Evolutionary conservation across 179 eudicot genomes (phyloP).

Genomic region (Sideroxylon spinosum): DNA sequence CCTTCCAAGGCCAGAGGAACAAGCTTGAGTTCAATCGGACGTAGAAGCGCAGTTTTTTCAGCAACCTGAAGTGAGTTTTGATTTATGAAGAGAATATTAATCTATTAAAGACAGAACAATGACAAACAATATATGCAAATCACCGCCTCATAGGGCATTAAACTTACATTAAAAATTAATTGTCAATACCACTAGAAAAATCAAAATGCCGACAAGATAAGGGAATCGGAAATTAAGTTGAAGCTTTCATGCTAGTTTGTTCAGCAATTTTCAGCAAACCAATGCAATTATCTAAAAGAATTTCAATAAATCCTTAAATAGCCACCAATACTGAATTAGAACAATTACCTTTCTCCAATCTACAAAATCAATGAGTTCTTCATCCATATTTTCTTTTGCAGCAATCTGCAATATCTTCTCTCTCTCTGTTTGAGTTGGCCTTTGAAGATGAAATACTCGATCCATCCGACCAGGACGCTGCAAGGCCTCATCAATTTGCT

Average conservation of each 20-base stretch:
- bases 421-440: slow-evolving; percentile 80
- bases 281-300: background rate
- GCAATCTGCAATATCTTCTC: slow-evolving; percentile 65
- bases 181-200: background rate
- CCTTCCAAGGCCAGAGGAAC: slow-evolving; percentile 90
- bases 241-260: background rate
- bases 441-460: slow-evolving; percentile 77
- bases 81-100: slow-evolving; percentile 7
- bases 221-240: background rate
- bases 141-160: background rate
- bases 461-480: slow-evolving; percentile 99
- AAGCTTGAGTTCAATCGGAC: slow-evolving; percentile 73
- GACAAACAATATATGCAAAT: background rate
- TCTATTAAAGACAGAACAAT: slow-evolving; percentile 4
- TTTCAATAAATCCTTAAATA: background rate
- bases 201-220: background rate
- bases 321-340: background rate
- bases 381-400: slow-evolving; percentile 83
- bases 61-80: slow-evolving; percentile 55
- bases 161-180: background rate
- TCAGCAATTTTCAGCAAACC: slow-evolving; percentile 11
- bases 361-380: slow-evolving; percentile 66
- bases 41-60: slow-evolving; percentile 79
- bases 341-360: slow-evolving; percentile 79
- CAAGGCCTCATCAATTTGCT: slow-evolving; percentile 80